Evolutionary conservation across 352 stramenopile species (phyloP), one percentile per base, ranked within the genome.

Genomic region (Phytophthora pluvialis): DNA sequence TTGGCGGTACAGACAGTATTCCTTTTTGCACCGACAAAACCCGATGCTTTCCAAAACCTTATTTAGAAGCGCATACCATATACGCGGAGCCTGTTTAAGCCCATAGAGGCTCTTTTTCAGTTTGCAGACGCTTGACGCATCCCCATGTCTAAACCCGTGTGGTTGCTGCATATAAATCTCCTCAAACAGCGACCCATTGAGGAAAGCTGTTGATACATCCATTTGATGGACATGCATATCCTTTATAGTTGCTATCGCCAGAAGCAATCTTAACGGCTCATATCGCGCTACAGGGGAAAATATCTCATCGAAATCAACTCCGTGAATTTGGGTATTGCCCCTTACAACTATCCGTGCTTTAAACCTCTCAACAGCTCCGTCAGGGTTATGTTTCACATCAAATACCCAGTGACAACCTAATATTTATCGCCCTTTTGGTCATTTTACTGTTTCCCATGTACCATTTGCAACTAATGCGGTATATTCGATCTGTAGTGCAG

Each of bases 21-120:
- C 26, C 40, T 26, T 51, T 60, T 60, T 50, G 29, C 52, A 50
- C 52, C 26, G 38, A 32, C 26, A 60, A 60, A 60, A 51, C 5
- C 39, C 52, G n/a, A 60, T 15, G n/a, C 26, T 47, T 18, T 33
- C 25, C 10, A 61, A 28, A 12, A 61, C n/a, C 42, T 61, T 52
- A 45, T 52, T 61, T 9, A 44, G 11, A 1, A 49, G 25, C 7
- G 18, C 31, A 43, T 54, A 44, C 32, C 31, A 54, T 9, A 44
- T 54, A 33, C 32, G 32, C 1, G 32, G 47, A 2, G 29, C 47
- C 16, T 54, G n/a, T 32, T 54, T 44, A 5, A 43, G n/a, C 4
- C 29, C 29, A n/a, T 29, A 54, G 10, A 54, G 12, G 16, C 16
- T 43, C 5, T 54, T 54, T 16, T 18, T 29, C 21, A 43, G 33